Evolutionary conservation across 208 protist species (phyloP), one percentile per base, ranked within the genome.

Genomic region (Trypanosoma theileri): DNA sequence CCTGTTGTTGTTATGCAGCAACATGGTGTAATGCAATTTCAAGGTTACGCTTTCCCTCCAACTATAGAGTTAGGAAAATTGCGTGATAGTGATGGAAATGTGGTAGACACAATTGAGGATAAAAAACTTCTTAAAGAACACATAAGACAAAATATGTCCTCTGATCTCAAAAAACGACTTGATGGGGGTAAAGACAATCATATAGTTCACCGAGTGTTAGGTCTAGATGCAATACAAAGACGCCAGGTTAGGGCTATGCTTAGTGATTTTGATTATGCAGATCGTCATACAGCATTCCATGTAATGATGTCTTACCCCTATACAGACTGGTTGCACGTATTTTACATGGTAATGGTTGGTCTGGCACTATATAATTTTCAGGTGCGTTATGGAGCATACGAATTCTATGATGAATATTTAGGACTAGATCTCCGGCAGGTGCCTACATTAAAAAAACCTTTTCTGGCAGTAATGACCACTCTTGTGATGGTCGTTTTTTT

Each of bases 251-350:
- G 86, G 24, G 91, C 83, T 69, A 93, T 93, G 86, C 81, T 93
- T 40, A 91, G 82, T 3, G 91, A 96, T 66, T 93, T 94, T 67
- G 87, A 93, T 65, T 82, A 92, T 73, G 68, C 59, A 9, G 86
- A 96, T 73, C 77, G 84, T 31, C 71, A 89, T 58, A 93, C 81
- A 22, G 64, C 87, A 28, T 93, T 93, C 57, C 90, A 96, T 64
- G 86, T 96, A 12, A 93, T 96, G 90, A 89, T 92, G 86, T 86
- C 87, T n/a, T 96, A 96, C 68, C 90, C 90, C 12, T 96, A 96
- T 79, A 86, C 86, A 12, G 86, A 96, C 50, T 93, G 87, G 88
- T 40, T 93, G 4, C 88, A 96, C 58, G 86, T 77, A 17, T 83
- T 96, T 46, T 92, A 91, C 68, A 92, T 93, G 84, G 72, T 89